Evolutionary conservation across 352 stramenopile genomes (phyloP).

Genomic region (Thraustochytrium sp.): DNA sequence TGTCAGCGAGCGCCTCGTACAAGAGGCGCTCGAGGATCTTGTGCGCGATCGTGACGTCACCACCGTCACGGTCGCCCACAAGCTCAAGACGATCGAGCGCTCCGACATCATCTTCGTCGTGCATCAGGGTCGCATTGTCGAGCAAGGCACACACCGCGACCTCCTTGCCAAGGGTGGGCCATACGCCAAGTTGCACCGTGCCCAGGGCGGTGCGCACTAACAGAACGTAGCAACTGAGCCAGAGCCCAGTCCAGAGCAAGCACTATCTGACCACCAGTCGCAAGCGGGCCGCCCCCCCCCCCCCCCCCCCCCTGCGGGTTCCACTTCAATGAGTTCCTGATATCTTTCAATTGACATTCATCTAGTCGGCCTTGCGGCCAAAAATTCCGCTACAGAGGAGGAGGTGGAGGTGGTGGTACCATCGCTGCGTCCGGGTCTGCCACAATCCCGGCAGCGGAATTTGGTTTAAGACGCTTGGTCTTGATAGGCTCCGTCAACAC

Average conservation of each 20-base stretch:
- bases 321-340: too few relatives aligned
- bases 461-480: background rate
- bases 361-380: too few relatives aligned
- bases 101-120: constrained; percentile 87
- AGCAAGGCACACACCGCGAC: constrained; percentile 74
- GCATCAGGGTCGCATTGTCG: constrained; percentile 67
- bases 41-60: constrained; percentile 71
- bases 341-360: too few relatives aligned
- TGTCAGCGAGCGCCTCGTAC: constrained; percentile 68
- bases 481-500: background rate
- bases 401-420: background rate
- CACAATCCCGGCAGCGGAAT: background rate
- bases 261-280: too few relatives aligned
- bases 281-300: too few relatives aligned
- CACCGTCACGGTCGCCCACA: constrained; percentile 95
- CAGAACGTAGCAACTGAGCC: too few relatives aligned
- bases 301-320: too few relatives aligned
- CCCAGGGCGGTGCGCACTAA: too few relatives aligned
- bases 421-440: background rate
- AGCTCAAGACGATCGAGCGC: constrained; percentile 84
- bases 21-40: constrained; percentile 75
- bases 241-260: too few relatives aligned
- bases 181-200: constrained; percentile 42
- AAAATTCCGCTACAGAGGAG: too few relatives aligned
- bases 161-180: constrained; percentile 56